phyloP scores from a whole-genome alignment of 2,329 filamentous ascomycete species.

The Cadophora luteo-olivacea region DNA sequence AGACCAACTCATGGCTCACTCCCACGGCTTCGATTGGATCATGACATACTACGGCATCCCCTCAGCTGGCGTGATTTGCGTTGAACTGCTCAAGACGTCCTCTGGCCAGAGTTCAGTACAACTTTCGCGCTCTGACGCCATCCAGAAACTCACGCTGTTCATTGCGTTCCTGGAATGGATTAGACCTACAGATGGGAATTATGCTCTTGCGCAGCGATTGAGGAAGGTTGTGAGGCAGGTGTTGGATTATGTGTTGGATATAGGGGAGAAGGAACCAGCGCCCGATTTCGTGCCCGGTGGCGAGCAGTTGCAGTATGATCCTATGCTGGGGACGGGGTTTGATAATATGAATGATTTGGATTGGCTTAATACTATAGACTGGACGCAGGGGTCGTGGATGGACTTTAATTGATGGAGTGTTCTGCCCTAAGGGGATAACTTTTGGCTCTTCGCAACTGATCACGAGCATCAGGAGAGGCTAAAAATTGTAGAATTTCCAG shows the following conservation, averaged over 20 bases:
- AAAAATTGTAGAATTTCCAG: too few relatives aligned
- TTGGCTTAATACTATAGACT: constrained; percentile 42
- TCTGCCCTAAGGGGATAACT: too few relatives aligned
- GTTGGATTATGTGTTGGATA: constrained; percentile 39
- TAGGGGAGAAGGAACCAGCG: constrained; percentile 20
- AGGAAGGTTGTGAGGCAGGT: constrained; percentile 37
- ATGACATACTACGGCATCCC: constrained; percentile 41
- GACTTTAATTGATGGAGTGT: constrained; percentile 10
- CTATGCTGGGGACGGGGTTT: constrained; percentile 27
- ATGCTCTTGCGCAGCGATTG: constrained; percentile 36
- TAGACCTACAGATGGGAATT: constrained; percentile 42
- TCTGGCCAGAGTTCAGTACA: constrained; percentile 24
- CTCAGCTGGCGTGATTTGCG: constrained; percentile 40
- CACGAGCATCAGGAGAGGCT: too few relatives aligned
- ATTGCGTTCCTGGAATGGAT: constrained; percentile 44
- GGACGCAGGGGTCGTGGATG: constrained; percentile 42
- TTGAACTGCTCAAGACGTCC: constrained; percentile 40
- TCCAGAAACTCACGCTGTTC: constrained; percentile 43
- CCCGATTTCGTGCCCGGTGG: background rate
- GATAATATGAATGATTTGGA: constrained; percentile 37
- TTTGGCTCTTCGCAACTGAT: too few relatives aligned
- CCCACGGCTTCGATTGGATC: constrained; percentile 40
- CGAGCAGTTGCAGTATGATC: constrained; percentile 27
- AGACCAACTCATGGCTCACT: constrained; percentile 37
- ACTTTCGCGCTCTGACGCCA: constrained; percentile 40